These are phyloP conservation scores for Daldinia sp. DNA, from an alignment of 2,329 filamentous ascomycete species.

Conservation along the genomic window DNA sequence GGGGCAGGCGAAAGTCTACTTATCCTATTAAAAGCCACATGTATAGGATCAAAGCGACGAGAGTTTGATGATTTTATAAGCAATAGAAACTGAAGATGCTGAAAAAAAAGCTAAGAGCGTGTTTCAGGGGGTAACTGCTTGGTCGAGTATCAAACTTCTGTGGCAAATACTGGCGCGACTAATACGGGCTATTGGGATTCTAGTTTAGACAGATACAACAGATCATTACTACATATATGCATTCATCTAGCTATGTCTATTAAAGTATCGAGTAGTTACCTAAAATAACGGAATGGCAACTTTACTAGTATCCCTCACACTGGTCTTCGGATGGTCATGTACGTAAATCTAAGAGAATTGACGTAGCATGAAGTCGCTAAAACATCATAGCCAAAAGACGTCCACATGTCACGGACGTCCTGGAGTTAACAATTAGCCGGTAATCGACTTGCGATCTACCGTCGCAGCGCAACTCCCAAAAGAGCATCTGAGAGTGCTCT, in stretches of 20 bases:
- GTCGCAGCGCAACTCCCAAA: conserved; percentile 29
- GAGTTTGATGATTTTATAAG: no score
- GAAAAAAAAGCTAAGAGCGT: no score
- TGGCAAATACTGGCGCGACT: neutral
- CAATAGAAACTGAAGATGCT: no score
- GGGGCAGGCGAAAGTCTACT: no score
- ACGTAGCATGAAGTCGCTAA: neutral
- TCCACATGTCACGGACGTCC: conserved; percentile 5
- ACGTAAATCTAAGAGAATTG: neutral
- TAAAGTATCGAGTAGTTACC: neutral
- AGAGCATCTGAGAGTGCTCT: conserved; percentile 20
- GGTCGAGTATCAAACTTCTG: no score
- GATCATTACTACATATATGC: neutral
- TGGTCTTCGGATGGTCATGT: neutral
- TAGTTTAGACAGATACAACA: neutral
- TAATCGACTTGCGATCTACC: conserved; percentile 25
- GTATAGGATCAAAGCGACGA: no score
- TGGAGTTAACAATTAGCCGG: conserved; percentile 35
- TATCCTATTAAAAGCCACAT: no score
- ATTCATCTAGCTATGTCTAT: neutral
- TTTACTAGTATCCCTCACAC: neutral
- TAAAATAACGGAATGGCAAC: neutral
- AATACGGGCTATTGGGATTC: neutral
- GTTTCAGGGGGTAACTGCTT: no score
- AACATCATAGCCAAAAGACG: conserved; percentile 5